Percentiles rank a stretch among this genome's conserved stretches.
Evolutionary conservation across 1,139 yeast species (phyloP).

Genomic region (Pichia norvegensis): DNA sequence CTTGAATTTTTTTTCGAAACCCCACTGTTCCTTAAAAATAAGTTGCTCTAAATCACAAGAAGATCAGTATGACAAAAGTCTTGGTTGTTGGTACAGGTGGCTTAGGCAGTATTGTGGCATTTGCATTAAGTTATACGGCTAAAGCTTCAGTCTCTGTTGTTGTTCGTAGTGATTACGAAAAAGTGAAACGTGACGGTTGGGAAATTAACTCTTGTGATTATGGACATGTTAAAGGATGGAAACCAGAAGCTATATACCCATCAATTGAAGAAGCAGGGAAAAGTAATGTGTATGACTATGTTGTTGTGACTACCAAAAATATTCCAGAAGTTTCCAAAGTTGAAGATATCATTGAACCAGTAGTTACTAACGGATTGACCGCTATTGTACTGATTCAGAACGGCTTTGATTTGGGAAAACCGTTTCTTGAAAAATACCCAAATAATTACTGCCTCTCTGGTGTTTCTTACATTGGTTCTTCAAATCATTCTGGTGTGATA

Average conservation of each 20-base stretch:
- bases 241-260: constrained; percentile 40
- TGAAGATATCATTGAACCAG: constrained; percentile 45
- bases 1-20: no score
- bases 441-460: constrained; percentile 44
- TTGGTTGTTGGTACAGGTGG: constrained; percentile 49
- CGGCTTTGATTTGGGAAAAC: constrained; percentile 47
- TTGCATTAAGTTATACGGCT: constrained; percentile 36
- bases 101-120: constrained; percentile 52
- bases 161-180: constrained; percentile 46
- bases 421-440: constrained; percentile 40
- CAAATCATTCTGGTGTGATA: constrained; percentile 27
- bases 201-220: constrained; percentile 44
- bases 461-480: constrained; percentile 39
- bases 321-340: constrained; percentile 27
- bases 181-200: constrained; percentile 38
- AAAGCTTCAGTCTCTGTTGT: constrained; percentile 41
- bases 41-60: no score
- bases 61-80: constrained; percentile 18
- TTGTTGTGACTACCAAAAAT: constrained; percentile 29
- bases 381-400: constrained; percentile 45
- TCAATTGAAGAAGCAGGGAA: constrained; percentile 36
- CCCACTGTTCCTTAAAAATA: no score
- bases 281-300: constrained; percentile 36
- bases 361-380: constrained; percentile 31
- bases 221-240: constrained; percentile 43